Conservation (phyloP, 371 early-diverging fungal species). For the Rhizopus sp. region DNA sequence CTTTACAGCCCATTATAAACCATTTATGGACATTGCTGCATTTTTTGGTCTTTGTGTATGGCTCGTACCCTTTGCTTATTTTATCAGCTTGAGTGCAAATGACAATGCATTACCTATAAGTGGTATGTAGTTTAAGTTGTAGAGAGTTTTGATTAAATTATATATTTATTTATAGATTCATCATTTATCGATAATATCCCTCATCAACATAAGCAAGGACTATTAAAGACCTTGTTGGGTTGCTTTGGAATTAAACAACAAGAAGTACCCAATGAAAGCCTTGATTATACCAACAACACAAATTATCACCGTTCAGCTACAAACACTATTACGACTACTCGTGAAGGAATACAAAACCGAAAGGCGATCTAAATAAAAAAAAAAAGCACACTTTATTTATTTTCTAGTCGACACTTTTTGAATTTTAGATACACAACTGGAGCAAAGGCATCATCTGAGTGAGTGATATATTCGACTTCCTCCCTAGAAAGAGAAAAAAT, state of each 20-base stretch:
- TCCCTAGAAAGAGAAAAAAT: slow-evolving; percentile 45
- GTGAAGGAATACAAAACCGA: slow-evolving; percentile 23
- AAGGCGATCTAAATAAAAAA: slow-evolving; percentile 11
- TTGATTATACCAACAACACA: neutral
- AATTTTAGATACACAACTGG: slow-evolving; percentile 80
- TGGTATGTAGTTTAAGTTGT: slow-evolving; percentile 36
- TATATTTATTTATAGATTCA: slow-evolving; percentile 10
- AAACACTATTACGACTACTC: slow-evolving; percentile 11
- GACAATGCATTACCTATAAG: slow-evolving; percentile 81
- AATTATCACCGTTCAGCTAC: neutral
- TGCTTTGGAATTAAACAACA: slow-evolving; percentile 19
- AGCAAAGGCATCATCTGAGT: slow-evolving; percentile 85
- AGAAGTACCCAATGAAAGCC: neutral
- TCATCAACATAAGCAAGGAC: slow-evolving; percentile 23
- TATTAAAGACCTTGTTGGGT: slow-evolving; percentile 20
- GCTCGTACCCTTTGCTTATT: slow-evolving; percentile 85
- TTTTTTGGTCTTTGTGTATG: slow-evolving; percentile 89
- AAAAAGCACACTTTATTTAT: slow-evolving; percentile 37
- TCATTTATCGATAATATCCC: slow-evolving; percentile 18
- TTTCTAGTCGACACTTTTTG: slow-evolving; percentile 58
- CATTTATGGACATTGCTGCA: slow-evolving; percentile 77
- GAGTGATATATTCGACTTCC: slow-evolving; percentile 67
- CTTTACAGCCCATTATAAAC: slow-evolving; percentile 67
- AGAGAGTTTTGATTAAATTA: neutral
- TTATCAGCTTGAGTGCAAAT: slow-evolving; percentile 84